A percentile compares a stretch with the other conserved stretches of the same genome.
Evolutionary conservation across 805 yeast genomes (phyloP).

Genomic region (Millerozyma miso): DNA sequence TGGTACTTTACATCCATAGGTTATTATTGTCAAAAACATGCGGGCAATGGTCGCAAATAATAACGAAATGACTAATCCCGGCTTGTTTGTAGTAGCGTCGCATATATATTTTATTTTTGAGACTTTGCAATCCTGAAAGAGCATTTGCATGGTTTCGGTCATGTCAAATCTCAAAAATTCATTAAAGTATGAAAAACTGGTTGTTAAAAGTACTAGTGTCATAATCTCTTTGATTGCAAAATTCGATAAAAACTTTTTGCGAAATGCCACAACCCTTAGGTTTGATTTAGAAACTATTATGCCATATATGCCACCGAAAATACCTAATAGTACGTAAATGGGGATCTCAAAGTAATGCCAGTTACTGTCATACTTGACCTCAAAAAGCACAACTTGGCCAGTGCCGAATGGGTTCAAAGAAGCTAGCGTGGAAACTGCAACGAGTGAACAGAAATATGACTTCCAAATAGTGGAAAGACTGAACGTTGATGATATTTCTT

Average conservation of each 20-base stretch:
- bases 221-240: constrained; percentile 70
- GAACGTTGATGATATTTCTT: constrained; percentile 77
- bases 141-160: constrained; percentile 91
- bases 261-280: constrained; percentile 67
- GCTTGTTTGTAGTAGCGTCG: constrained; percentile 21
- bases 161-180: constrained; percentile 79
- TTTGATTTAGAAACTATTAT: constrained; percentile 71
- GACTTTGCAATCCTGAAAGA: constrained; percentile 77
- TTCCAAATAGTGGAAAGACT: constrained; percentile 83
- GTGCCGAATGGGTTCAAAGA: constrained; percentile 87
- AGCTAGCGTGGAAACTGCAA: constrained; percentile 79
- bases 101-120: constrained; percentile 42
- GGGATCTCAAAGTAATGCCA: constrained; percentile 90
- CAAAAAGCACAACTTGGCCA: constrained; percentile 90
- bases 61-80: constrained; percentile 48
- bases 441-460: constrained; percentile 83
- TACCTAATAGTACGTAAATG: constrained; percentile 70
- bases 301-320: constrained; percentile 92
- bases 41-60: constrained; percentile 69
- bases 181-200: constrained; percentile 77
- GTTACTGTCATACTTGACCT: constrained; percentile 78
- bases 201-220: constrained; percentile 61
- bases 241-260: constrained; percentile 61
- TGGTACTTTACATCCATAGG: constrained; percentile 92
- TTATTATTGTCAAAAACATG: constrained; percentile 66